Conservation (phyloP, 768 basidiomycete genomes). For the Pleurotus giganteus region DNA sequence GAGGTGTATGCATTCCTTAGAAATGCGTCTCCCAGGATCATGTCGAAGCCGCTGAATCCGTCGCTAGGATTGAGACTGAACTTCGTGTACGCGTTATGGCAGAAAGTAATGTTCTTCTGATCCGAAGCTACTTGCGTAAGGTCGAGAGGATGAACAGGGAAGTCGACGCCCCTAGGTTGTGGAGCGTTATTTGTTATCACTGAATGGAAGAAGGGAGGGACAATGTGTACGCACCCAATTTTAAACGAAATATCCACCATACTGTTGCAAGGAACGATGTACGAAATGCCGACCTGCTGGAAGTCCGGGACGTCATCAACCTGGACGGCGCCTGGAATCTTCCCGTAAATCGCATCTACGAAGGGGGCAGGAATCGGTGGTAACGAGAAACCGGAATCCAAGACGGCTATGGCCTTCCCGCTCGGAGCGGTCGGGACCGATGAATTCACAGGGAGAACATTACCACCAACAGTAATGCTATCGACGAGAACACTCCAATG, state of each 20-base stretch:
- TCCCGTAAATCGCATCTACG: conserved; percentile 54
- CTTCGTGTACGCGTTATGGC: conserved; percentile 28
- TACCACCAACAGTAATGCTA: conserved; percentile 60
- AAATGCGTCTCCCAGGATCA: conserved; percentile 74
- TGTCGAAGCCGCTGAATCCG: conserved; percentile 54
- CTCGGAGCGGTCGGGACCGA: conserved; percentile 41
- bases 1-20: conserved; percentile 34
- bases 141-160: conserved; percentile 69
- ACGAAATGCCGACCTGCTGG: conserved; percentile 41
- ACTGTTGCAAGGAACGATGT: conserved; percentile 61
- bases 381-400: conserved; percentile 71
- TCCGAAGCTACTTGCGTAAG: conserved; percentile 25
- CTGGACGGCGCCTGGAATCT: conserved; percentile 51
- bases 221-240: conserved; percentile 44
- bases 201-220: neutral
- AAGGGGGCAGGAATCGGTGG: conserved; percentile 57
- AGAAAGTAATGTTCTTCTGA: conserved; percentile 31
- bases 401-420: conserved; percentile 48
- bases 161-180: conserved; percentile 36
- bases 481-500: conserved; percentile 49
- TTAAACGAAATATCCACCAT: conserved; percentile 66
- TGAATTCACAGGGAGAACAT: conserved; percentile 42
- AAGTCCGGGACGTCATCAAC: conserved; percentile 23
- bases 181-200: neutral
- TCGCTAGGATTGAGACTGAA: conserved; percentile 24